Evolutionary conservation across 2,329 filamentous ascomycete species (phyloP), one percentile per base, ranked within the genome.

Genomic region (Aspergillus transmontanensis): DNA sequence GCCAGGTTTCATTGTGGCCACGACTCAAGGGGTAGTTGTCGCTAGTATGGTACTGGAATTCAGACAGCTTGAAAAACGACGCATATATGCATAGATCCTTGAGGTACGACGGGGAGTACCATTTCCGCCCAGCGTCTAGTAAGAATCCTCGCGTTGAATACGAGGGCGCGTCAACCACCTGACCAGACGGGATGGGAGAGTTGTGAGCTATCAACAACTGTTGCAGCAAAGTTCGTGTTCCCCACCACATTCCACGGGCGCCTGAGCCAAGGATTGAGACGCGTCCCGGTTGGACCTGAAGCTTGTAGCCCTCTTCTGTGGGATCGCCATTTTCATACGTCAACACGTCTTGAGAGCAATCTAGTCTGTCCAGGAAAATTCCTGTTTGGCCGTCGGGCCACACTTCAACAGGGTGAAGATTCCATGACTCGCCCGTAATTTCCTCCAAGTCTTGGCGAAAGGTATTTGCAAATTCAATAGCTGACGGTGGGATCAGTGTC

Each of bases 61-160:
- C 82, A 65, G 86, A 87, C 66, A 87, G 82, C 68, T 88, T 88
- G 76, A 86, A 88, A 70, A 85, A 87, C 32, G 85, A 87, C 65
- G 86, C 82, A 71, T 87, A 88, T 0, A 82, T 80, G 72, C 86
- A 88, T 65, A 88, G 75, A n/a, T 87, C 85, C 46, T 81, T 78
- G 19, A 88, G 68, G 64, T 86, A 87, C 16, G 81, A 76, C 7
- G 80, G 75, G 0, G 85, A 82, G 66, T 87, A 88, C 71, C 82
- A 88, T 68, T 87, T 84, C 3, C 86, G 80, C 1, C 80, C 86
- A 4, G 76, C 81, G 60, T 88, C 86, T 4, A 88, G 77, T 73
- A 84, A 78, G 64, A 80, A 81, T 3, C 85, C 85, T 36, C 85
- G 74, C 5, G 76, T 81, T 1, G 75, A 69, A 78, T 82, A 87